Percentiles rank a stretch among this genome's conserved stretches.
Conservation (phyloP, 2,329 filamentous ascomycete species). For the Phialocephala sp. region DNA sequence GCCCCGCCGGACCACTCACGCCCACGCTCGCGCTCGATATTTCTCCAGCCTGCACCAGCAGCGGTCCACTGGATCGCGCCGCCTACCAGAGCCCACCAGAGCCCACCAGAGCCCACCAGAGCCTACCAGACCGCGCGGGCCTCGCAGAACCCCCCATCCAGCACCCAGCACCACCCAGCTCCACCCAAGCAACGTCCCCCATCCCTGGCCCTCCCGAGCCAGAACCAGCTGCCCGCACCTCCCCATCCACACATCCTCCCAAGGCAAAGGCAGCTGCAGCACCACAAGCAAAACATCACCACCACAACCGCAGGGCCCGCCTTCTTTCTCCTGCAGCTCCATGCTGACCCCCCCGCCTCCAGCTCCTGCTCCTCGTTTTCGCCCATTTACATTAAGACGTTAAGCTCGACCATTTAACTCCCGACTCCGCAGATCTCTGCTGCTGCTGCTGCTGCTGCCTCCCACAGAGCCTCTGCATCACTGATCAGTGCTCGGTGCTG, state of each 20-base stretch:
- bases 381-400: neutral
- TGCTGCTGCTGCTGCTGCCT: neutral
- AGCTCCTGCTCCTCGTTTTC: neutral
- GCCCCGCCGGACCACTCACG: no score
- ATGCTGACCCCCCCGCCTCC: neutral
- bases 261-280: constrained; percentile 10
- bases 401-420: neutral
- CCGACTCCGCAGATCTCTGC: neutral
- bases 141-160: no score
- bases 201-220: no score
- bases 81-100: no score
- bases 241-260: constrained; percentile 4
- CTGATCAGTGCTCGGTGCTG: no score
- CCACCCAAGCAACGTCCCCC: no score
- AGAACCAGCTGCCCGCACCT: neutral
- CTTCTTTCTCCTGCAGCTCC: constrained; percentile 8
- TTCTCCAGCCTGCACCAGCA: no score
- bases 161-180: no score
- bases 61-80: no score
- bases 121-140: no score
- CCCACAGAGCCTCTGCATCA: constrained; percentile 1
- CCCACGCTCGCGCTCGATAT: no score
- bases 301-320: constrained; percentile 3
- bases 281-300: constrained; percentile 9
- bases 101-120: no score